Evolutionary conservation across 2,329 filamentous ascomycete species (phyloP).

Genomic region (Xylaria sp.): DNA sequence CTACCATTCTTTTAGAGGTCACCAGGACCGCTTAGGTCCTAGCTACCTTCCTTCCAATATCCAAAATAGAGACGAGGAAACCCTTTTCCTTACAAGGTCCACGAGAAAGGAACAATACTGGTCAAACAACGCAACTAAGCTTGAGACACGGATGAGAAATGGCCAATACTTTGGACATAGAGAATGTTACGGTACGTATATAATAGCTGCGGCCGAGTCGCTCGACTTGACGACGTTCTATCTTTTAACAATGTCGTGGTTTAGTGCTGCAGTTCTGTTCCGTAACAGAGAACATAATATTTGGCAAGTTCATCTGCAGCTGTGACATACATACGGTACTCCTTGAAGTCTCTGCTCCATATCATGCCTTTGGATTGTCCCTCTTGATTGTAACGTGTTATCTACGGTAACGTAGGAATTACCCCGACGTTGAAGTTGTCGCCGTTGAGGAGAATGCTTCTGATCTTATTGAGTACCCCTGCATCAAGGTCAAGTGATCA

Average conservation of each 20-base stretch:
- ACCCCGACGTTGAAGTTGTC: not conserved
- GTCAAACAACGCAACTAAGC: not conserved
- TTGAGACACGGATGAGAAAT: not conserved
- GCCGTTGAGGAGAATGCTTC: conserved; percentile 4
- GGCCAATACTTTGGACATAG: not conserved
- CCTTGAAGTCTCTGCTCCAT: not conserved
- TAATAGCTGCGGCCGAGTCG: too few species aligned
- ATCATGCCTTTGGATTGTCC: not conserved
- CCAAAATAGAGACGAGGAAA: not conserved
- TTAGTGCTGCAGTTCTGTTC: too few species aligned
- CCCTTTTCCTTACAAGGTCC: not conserved
- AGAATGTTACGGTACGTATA: too few species aligned
- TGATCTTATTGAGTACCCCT: not conserved
- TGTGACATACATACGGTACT: not conserved
- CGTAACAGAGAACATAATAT: not conserved
- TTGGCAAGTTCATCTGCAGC: not conserved
- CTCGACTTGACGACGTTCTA: too few species aligned
- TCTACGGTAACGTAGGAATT: not conserved
- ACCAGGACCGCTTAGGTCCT: not conserved
- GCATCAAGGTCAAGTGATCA: conserved; percentile 23
- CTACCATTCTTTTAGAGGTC: not conserved
- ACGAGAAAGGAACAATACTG: not conserved
- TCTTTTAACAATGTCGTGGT: too few species aligned
- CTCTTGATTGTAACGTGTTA: not conserved
- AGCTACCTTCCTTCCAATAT: not conserved